A percentile compares a stretch with the other conserved stretches of the same genome.
Conservation (phyloP, 768 basidiomycete genomes). For the Boletus rubropictus region DNA sequence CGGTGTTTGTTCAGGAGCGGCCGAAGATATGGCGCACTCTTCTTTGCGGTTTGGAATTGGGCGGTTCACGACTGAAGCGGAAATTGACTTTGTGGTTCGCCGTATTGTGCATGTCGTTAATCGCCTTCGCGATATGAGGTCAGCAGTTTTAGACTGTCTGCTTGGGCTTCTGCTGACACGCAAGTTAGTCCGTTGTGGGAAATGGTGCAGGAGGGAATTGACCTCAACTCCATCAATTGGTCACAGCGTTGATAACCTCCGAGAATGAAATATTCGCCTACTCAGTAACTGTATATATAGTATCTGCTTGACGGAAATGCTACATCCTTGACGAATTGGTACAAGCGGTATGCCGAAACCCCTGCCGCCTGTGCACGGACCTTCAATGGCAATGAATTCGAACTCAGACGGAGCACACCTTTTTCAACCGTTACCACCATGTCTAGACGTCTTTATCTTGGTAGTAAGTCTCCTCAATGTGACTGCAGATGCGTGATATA, state of each 20-base stretch:
- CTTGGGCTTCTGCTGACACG: conserved; percentile 7
- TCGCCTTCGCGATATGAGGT: conserved; percentile 91
- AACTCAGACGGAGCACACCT: conserved; percentile 28
- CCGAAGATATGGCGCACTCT: conserved; percentile 99
- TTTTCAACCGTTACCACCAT: conserved; percentile 42
- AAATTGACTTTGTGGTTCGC: conserved; percentile 89
- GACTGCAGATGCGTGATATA: conserved; percentile 4
- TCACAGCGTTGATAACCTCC: conserved; percentile 48
- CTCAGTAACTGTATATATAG: conserved; percentile 7
- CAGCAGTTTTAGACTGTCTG: conserved; percentile 15
- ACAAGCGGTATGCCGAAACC: conserved; percentile 16
- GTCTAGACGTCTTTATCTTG: conserved; percentile 83
- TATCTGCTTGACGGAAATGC: conserved; percentile 5
- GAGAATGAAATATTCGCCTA: background rate
- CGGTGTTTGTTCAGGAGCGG: conserved; percentile 53
- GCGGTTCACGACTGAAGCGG: conserved; percentile 95
- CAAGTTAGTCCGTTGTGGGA: conserved; percentile 85
- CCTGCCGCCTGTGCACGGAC: conserved; percentile 23
- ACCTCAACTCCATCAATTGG: conserved; percentile 94
- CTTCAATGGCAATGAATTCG: conserved; percentile 26
- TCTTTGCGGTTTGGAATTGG: conserved; percentile 97
- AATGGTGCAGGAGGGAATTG: conserved; percentile 99
- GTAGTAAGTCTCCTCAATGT: conserved; percentile 46
- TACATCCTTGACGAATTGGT: background rate
- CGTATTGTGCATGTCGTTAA: conserved; percentile 86